Evolutionary conservation across 2,329 filamentous ascomycete genomes (phyloP).

Genomic region (Annulohypoxylon truncatum): DNA sequence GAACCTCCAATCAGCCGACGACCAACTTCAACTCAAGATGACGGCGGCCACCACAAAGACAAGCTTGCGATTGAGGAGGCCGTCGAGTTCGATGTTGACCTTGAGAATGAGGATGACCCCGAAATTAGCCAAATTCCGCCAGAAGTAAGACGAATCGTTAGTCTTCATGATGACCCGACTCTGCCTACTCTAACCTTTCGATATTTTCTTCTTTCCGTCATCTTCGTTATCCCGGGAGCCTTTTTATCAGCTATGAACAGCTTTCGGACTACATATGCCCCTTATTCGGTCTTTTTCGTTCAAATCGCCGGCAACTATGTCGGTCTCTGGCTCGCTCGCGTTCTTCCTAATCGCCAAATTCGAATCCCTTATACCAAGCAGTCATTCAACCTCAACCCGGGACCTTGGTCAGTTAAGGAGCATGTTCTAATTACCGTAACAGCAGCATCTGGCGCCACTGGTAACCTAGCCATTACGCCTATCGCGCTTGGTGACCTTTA

Average conservation of each 20-base stretch:
- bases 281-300: slow-evolving; percentile 72
- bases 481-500: slow-evolving; percentile 68
- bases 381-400: slow-evolving; percentile 66
- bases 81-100: slow-evolving; percentile 45
- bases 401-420: slow-evolving; percentile 68
- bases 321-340: slow-evolving; percentile 63
- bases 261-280: slow-evolving; percentile 67
- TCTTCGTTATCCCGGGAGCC: slow-evolving; percentile 68
- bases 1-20: slow-evolving; percentile 31
- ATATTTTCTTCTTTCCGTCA: slow-evolving; percentile 65
- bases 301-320: slow-evolving; percentile 68
- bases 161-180: slow-evolving; percentile 66
- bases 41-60: slow-evolving; percentile 20
- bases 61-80: slow-evolving; percentile 41
- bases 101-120: slow-evolving; percentile 58
- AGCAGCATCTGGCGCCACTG: slow-evolving; percentile 63
- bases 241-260: slow-evolving; percentile 67
- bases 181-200: slow-evolving; percentile 69
- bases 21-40: slow-evolving; percentile 7
- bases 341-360: slow-evolving; percentile 61
- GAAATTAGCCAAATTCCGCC: slow-evolving; percentile 65
- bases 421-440: slow-evolving; percentile 68
- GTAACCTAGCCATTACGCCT: slow-evolving; percentile 63
- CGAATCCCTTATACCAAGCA: slow-evolving; percentile 59
- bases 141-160: slow-evolving; percentile 67